A percentile compares a stretch with the other conserved stretches of the same genome.
Conservation (phyloP, 169 alveolate species). For the Plasmodium chabaudi region DNA sequence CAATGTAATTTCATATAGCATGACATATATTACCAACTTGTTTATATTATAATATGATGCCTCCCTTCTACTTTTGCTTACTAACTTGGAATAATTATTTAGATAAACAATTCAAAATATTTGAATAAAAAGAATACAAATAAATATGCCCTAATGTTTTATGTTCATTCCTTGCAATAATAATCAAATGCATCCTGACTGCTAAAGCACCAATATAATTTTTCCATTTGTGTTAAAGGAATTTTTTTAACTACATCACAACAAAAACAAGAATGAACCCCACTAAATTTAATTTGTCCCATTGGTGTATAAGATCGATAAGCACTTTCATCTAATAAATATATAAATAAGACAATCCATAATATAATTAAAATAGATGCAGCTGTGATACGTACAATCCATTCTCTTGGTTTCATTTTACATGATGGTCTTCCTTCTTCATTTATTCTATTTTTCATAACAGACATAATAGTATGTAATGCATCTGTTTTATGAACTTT, state of each 20-base stretch:
- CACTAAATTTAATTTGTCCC: slow-evolving; percentile 81
- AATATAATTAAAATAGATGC: slow-evolving; percentile 58
- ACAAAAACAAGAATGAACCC: slow-evolving; percentile 81
- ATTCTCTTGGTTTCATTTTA: slow-evolving; percentile 80
- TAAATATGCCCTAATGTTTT: too few relatives aligned
- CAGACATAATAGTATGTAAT: slow-evolving; percentile 57
- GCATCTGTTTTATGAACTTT: slow-evolving; percentile 74
- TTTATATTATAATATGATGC: too few relatives aligned
- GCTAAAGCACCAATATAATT: slow-evolving; percentile 50
- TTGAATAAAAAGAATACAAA: too few relatives aligned
- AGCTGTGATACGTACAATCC: slow-evolving; percentile 78
- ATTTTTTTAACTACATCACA: slow-evolving; percentile 69
- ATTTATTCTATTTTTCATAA: slow-evolving; percentile 77
- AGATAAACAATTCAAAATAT: too few relatives aligned
- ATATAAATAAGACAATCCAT: slow-evolving; percentile 60
- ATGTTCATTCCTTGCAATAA: slow-evolving; percentile 9
- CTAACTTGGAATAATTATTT: too few relatives aligned
- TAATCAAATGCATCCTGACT: slow-evolving; percentile 33
- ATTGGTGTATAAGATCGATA: slow-evolving; percentile 79
- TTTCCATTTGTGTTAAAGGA: neutral
- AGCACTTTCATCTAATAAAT: slow-evolving; percentile 72
- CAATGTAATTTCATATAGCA: too few relatives aligned
- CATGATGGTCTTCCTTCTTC: slow-evolving; percentile 82
- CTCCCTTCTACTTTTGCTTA: too few relatives aligned
- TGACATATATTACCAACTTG: too few relatives aligned